Evolutionary conservation across 768 basidiomycete species (phyloP), one percentile per base, ranked within the genome.

Genomic region (Termitomyces sp.): DNA sequence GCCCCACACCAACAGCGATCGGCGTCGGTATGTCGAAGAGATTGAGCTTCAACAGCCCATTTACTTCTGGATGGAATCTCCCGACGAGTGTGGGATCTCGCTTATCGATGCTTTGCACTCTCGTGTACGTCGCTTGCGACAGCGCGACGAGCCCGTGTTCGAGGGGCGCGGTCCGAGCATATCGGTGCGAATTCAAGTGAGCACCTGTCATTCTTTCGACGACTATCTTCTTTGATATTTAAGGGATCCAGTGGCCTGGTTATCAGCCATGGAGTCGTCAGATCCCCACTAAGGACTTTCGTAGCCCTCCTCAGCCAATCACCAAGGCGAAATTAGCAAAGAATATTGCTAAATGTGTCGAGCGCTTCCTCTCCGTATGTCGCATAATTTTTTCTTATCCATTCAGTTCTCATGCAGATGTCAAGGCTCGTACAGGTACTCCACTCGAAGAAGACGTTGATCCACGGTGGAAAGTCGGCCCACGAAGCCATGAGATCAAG

Each of bases 221-320:
- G 46, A 56, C 31, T 50, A 58, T 57, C 56, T 50, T 49, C 31
- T 40, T 23, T 57, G 57, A 62, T 28, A 54, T 53, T 53, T 50
- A 37, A 26, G 1, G 43, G 55, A 58, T 17, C 9, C 58, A 91
- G 89, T 91, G 89, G 89, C 88, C 87, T 5, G 87, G 89, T 1
- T 91, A 91, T 62, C 73, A 81, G 31, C 78, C 82, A 46, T 91
- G 87, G 87, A 87, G 84, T 55, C 79, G 86, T 54, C 89, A 91
- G 66, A 91, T 91, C 58, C 89, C 89, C 8, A 91, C 89, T 1
- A 83, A 84, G 67, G 89, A 91, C 68, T 91, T 90, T 67, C 79
- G 81, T 40, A 89, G 81, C 60, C 88, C 89, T 0, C 89, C 87
- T 40, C 80, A 86, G 6, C 88, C 85, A 3, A 89, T 91, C 62